Evolutionary conservation across 1,139 yeast species (phyloP), one percentile per base, ranked within the genome.

Genomic region (Blastobotrys aristatus): DNA sequence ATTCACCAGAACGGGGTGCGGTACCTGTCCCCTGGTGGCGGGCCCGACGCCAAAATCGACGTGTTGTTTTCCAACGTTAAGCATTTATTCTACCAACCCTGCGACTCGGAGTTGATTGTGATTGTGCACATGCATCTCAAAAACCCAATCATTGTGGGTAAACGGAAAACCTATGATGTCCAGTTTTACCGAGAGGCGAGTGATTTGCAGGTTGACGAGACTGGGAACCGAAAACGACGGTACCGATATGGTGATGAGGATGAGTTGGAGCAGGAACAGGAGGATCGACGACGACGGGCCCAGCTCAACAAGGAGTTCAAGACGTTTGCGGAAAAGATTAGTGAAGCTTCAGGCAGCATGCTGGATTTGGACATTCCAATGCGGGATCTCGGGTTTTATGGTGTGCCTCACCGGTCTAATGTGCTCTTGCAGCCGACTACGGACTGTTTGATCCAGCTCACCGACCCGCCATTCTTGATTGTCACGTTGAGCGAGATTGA

Each of bases 181-280:
- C 98, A 94, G 69, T 89, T 92, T 64, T 92, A 90, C 70, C 77
- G 97, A 57, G 99, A 92, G 67, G 97, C 97, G 13, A 82, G 95
- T 44, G 99, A 92, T 65, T 85, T 90, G 76, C 84, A 96, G 2
- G 89, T 88, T 61, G 99, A 92, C 68, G 99, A 92, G 69, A 92
- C 99, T 32, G 96, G 97, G 52, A 95, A 95, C 53, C 79, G 95
- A 54, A 87, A 89, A 73, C 83, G 84, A 57, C 78, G 82, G 59
- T 87, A 89, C 73, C 73, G 96, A 63, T 92, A 92, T 62, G 99
- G 98, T 47, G 99, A 92, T 65, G 98, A 92, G 68, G 98, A 92
- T 67, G 99, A 92, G 70, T 74, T 94, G 56, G 98, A 94, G 69
- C 97, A 92, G 67, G 99, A 94, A 70, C 97, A 92, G 69, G 97